A percentile compares a stretch with the other conserved stretches of the same genome.
These are phyloP conservation scores for Penicillium cataractarum DNA, from an alignment of 495 filamentous ascomycete species.

Conservation along the genomic window DNA sequence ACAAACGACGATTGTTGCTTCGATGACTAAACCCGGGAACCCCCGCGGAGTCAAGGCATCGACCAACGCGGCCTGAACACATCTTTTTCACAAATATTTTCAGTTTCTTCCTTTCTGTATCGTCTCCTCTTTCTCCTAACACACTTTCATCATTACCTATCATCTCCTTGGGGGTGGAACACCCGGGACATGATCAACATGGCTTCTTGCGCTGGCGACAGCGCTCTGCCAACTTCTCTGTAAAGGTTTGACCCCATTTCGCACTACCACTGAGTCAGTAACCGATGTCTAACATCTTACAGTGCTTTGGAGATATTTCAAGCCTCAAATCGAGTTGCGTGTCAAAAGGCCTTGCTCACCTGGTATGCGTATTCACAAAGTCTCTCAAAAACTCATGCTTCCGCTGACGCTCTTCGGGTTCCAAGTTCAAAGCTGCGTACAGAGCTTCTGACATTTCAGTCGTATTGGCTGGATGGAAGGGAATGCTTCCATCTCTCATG, in stretches of 20 bases:
- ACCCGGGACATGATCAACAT: slow-evolving; percentile 10
- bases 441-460: slow-evolving; percentile 86
- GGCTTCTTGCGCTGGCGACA: slow-evolving; percentile 11
- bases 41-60: not conserved
- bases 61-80: not conserved
- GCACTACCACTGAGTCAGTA: slow-evolving; percentile 28
- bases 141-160: not conserved
- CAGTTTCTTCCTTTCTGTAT: not conserved
- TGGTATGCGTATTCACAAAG: slow-evolving; percentile 89
- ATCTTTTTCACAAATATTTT: not conserved
- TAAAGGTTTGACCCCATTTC: slow-evolving; percentile 44
- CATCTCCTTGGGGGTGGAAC: not conserved
- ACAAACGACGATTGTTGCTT: not conserved
- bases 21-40: not conserved
- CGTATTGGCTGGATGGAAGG: slow-evolving; percentile 91
- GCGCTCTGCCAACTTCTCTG: slow-evolving; percentile 31
- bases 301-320: not conserved
- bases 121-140: too few species aligned
- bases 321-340: not conserved
- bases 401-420: slow-evolving; percentile 69
- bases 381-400: slow-evolving; percentile 80
- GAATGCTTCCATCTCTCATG: slow-evolving; percentile 74
- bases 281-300: not conserved
- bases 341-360: slow-evolving; percentile 40
- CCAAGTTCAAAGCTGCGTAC: slow-evolving; percentile 82